phyloP scores from a whole-genome alignment of 2,329 filamentous ascomycete genomes.

The Fusarium buharicum region DNA sequence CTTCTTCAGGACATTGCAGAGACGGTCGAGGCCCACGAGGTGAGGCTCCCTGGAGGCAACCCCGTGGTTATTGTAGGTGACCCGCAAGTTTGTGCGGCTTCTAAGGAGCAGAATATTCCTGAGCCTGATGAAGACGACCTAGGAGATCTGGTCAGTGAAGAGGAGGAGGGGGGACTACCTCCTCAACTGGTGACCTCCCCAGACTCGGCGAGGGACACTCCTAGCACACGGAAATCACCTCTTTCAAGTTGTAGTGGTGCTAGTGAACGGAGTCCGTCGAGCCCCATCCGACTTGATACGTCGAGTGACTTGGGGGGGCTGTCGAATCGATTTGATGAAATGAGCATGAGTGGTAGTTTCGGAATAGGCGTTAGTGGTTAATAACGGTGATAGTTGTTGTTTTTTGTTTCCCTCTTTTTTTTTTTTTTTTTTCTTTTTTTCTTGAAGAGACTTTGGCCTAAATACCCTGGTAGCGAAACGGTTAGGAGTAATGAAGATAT shows the following conservation, averaged over 20 bases:
- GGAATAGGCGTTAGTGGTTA: slow-evolving; percentile 48
- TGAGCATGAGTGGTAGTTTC: slow-evolving; percentile 47
- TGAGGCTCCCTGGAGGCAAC: slow-evolving; percentile 75
- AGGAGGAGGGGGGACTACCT: slow-evolving; percentile 41
- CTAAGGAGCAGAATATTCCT: slow-evolving; percentile 16
- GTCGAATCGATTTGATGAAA: slow-evolving; percentile 47
- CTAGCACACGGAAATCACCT: slow-evolving; percentile 11
- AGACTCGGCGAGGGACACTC: slow-evolving; percentile 10
- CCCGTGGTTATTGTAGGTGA: slow-evolving; percentile 51
- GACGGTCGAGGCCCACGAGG: slow-evolving; percentile 74
- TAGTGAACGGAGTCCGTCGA: slow-evolving; percentile 42
- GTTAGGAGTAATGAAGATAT: not conserved
- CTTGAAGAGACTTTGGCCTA: slow-evolving; percentile 3
- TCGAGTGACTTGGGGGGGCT: slow-evolving; percentile 45
- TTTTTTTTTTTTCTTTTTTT: not conserved
- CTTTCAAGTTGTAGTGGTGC: slow-evolving; percentile 26
- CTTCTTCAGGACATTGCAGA: slow-evolving; percentile 85
- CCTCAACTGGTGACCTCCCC: slow-evolving; percentile 20
- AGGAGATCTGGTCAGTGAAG: slow-evolving; percentile 47
- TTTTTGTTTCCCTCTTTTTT: slow-evolving; percentile 2
- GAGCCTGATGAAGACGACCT: slow-evolving; percentile 42
- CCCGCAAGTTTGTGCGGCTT: slow-evolving; percentile 3
- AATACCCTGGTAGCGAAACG: slow-evolving; percentile 31
- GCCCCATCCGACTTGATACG: slow-evolving; percentile 44
- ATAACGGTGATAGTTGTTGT: slow-evolving; percentile 10